phyloP scores from a whole-genome alignment of 164 flowering plant species.

The Vitis riparia region DNA sequence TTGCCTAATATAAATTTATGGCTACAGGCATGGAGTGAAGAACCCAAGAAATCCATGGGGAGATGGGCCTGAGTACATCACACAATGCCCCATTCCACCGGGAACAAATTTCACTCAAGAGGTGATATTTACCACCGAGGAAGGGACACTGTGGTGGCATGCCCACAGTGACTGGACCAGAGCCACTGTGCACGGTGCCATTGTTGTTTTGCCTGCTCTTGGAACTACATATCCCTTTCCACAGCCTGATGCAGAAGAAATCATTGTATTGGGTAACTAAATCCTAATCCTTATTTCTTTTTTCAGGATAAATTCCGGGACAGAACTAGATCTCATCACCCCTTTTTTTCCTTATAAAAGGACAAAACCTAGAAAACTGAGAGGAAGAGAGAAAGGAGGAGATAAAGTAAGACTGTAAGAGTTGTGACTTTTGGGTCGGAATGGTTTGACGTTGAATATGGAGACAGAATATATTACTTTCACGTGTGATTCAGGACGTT shows the following conservation, averaged over 20 bases:
- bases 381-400: too few relatives aligned
- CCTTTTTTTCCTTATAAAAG: too few relatives aligned
- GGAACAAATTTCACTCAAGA: not conserved
- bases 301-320: too few relatives aligned
- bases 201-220: not conserved
- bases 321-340: too few relatives aligned
- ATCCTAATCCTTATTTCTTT: too few relatives aligned
- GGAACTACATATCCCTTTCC: constrained; percentile 5
- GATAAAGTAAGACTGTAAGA: too few relatives aligned
- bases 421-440: too few relatives aligned
- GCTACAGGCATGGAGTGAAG: constrained; percentile 12
- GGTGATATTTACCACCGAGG: constrained; percentile 1
- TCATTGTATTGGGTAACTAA: constrained; percentile 3
- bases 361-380: too few relatives aligned
- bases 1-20: too few relatives aligned
- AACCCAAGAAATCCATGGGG: constrained; percentile 8
- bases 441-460: too few relatives aligned
- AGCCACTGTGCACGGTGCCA: constrained; percentile 14
- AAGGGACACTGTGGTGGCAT: constrained; percentile 19
- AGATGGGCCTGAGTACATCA: constrained; percentile 16
- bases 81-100: constrained; percentile 17
- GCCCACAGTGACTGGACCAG: constrained; percentile 12
- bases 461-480: too few relatives aligned
- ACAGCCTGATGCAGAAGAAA: constrained; percentile 1
- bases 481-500: too few relatives aligned